Evolutionary conservation across 2,329 filamentous ascomycete genomes (phyloP), one percentile per base, ranked within the genome.

Genomic region (Aurifilum marmelostoma): DNA sequence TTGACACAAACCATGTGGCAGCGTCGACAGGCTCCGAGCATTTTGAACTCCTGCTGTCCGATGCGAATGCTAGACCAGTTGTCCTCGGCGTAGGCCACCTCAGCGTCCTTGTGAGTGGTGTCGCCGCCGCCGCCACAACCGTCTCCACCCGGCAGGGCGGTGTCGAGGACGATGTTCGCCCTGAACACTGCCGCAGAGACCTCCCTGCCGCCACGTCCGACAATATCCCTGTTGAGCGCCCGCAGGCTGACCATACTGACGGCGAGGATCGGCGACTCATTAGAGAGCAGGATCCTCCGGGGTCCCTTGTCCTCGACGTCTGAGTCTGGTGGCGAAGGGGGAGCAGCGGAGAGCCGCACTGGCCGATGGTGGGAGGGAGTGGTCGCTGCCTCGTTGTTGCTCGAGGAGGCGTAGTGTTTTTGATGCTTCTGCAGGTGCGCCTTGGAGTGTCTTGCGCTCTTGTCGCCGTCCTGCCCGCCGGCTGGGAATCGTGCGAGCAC

Each of bases 1-100:
- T 99, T 90, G 60, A 98, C 88, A 77, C 95, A 97, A 12, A 99
- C 91, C 94, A 99, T 98, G 78, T 97, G 94, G 74, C 96, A 99
- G 69, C 96, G 84, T 70, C 93, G 88, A 75, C 96, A 99, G 3
- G 92, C 88, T 0, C 94, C 95, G 5, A 98, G 81, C 75, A 97
- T 88, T 71, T 91, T 84, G 74, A 93, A 92, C 12, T 80, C 78
- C 69, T 90, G 84, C 2, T 78, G 73, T 1, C 91, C 92, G 68
- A 97, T 91, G 11, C 80, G 83, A 54, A 97, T 75, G 21, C 80
- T 83, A 16, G 82, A 83, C 95, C 95, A 98, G 7, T 81, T 78
- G 73, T 98, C 96, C 80, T 98, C 95, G 0, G 86, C 85, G 77
- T 96, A 98, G 0, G 93, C 77, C 21, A 75, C 84, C 34, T 85